Percentiles rank a stretch among this genome's conserved stretches.
Conservation (phyloP, 768 basidiomycete genomes). For the Boletus rubropictus region DNA sequence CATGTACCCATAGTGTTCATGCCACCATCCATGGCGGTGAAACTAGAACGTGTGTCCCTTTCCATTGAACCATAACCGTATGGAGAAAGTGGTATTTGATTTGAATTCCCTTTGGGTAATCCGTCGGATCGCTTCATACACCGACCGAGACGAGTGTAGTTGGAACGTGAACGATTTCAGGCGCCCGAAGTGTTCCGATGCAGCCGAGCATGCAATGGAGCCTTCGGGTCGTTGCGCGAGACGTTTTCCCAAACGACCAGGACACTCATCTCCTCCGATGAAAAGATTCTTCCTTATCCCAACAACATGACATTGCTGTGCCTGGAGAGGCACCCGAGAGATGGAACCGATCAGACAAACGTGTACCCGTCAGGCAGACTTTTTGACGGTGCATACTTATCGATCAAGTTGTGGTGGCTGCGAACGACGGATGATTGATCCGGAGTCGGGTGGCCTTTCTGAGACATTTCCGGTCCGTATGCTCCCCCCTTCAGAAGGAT, state of each 20-base stretch:
- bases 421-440: too few species aligned
- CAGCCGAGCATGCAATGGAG: neutral
- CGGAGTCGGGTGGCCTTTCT: too few species aligned
- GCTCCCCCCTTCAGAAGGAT: neutral
- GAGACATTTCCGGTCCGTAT: neutral
- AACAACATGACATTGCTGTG: neutral
- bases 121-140: neutral
- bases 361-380: neutral
- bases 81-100: neutral
- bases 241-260: too few species aligned
- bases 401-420: neutral
- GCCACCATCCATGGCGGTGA: neutral
- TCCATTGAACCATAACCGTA: neutral
- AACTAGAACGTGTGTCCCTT: neutral
- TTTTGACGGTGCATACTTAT: neutral
- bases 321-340: neutral
- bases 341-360: neutral
- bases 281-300: neutral
- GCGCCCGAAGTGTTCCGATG: neutral
- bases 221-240: too few species aligned
- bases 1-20: neutral
- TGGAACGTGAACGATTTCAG: neutral
- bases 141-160: neutral
- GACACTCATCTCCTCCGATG: neutral
- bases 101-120: neutral